These are phyloP conservation scores for Geosmithia morbida DNA, from an alignment of 2,329 filamentous ascomycete species.

Conservation along the genomic window DNA sequence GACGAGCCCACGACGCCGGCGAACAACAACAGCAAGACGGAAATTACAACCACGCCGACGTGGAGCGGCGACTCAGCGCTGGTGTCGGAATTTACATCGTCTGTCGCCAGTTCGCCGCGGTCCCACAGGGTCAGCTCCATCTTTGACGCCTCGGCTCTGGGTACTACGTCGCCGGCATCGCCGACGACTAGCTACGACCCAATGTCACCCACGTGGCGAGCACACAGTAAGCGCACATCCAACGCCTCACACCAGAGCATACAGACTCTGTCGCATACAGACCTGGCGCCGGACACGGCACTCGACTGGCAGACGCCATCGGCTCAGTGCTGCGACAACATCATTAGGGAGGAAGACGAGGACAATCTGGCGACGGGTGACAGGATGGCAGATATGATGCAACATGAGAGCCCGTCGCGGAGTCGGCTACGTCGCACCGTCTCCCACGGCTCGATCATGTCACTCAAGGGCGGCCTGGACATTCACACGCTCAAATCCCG, in stretches of 20 bases:
- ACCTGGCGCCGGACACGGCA: conserved; percentile 9
- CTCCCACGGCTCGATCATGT: conserved; percentile 84
- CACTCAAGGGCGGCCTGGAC: conserved; percentile 74
- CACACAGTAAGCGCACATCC: conserved; percentile 40
- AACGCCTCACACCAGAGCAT: conserved; percentile 33
- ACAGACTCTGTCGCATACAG: conserved; percentile 1
- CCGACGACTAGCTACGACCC: conserved; percentile 66
- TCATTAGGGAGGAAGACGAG: conserved; percentile 24
- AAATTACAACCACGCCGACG: conserved; percentile 11
- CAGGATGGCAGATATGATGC: background rate
- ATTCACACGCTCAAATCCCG: conserved; percentile 69
- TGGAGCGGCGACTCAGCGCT: conserved; percentile 21
- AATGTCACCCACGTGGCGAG: conserved; percentile 42
- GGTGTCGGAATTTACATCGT: conserved; percentile 51
- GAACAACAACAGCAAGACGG: background rate
- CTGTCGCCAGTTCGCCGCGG: conserved; percentile 66
- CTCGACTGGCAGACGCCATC: conserved; percentile 7
- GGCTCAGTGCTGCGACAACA: conserved; percentile 10
- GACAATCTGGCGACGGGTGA: conserved; percentile 5
- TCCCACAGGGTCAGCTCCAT: conserved; percentile 61
- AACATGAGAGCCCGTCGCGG: conserved; percentile 20
- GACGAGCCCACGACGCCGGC: background rate
- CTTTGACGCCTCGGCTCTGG: conserved; percentile 56
- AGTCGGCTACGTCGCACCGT: conserved; percentile 45
- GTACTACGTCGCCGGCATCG: conserved; percentile 61